Conservation (phyloP, 495 filamentous ascomycete genomes). For the Articulospora tetracladia region DNA sequence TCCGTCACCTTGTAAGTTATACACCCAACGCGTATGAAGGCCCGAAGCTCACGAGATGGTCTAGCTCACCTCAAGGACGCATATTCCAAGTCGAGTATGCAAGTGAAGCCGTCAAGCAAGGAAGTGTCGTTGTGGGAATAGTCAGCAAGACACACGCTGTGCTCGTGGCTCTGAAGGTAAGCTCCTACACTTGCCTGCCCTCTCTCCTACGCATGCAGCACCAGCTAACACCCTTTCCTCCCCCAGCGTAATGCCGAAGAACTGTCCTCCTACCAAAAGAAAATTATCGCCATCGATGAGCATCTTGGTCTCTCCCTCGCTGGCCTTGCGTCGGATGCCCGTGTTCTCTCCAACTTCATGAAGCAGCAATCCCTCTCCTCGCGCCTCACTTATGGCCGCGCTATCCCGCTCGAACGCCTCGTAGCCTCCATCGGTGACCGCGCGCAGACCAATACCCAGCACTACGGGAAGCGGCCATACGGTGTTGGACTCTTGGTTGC, state of each 20-base stretch:
- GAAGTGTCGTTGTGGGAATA: slow-evolving; percentile 93
- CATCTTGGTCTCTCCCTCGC: slow-evolving; percentile 95
- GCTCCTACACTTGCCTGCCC: background rate
- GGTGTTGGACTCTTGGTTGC: slow-evolving; percentile 92
- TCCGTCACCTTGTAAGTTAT: slow-evolving; percentile 93
- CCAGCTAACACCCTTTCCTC: background rate
- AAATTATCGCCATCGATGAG: slow-evolving; percentile 93
- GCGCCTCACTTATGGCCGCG: slow-evolving; percentile 90
- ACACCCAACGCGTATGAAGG: background rate
- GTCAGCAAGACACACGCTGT: slow-evolving; percentile 98
- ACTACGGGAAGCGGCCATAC: slow-evolving; percentile 95
- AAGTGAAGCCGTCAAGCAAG: slow-evolving; percentile 97
- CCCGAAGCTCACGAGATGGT: slow-evolving; percentile 16
- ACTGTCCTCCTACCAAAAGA: slow-evolving; percentile 99
- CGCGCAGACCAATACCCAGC: slow-evolving; percentile 95
- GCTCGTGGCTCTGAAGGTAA: slow-evolving; percentile 91
- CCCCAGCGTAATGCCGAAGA: slow-evolving; percentile 94
- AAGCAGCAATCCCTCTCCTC: slow-evolving; percentile 96
- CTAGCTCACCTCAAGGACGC: slow-evolving; percentile 96
- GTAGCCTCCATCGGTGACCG: slow-evolving; percentile 90
- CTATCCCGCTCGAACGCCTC: slow-evolving; percentile 83
- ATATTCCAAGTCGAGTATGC: slow-evolving; percentile 99
- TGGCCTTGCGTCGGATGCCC: slow-evolving; percentile 95
- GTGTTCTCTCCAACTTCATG: slow-evolving; percentile 99
- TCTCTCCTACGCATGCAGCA: background rate